These are phyloP conservation scores for Camelina sativa DNA, from an alignment of 345 rosid genomes.

Conservation along the genomic window DNA sequence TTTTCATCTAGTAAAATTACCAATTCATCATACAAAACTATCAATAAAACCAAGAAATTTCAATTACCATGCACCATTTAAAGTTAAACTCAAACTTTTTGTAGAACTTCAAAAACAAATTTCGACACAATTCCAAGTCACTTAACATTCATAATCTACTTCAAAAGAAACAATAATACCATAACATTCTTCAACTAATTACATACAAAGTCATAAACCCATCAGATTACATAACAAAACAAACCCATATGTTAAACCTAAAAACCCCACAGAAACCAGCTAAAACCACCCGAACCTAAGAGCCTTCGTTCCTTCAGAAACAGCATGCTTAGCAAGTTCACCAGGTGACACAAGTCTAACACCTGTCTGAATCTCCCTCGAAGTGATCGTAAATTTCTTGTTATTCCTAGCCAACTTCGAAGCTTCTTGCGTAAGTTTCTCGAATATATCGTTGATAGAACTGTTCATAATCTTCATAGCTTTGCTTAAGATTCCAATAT, in stretches of 20 bases:
- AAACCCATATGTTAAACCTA: not conserved
- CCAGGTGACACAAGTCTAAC: slow-evolving; percentile 74
- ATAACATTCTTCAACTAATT: not conserved
- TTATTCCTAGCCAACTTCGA: slow-evolving; percentile 80
- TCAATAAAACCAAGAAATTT: no score
- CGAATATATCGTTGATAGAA: slow-evolving; percentile 71
- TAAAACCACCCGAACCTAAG: slow-evolving; percentile 14
- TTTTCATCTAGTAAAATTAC: no score
- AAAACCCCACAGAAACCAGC: no score
- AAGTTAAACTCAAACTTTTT: not conserved
- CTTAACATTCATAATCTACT: not conserved
- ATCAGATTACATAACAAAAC: not conserved
- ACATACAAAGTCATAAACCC: not conserved
- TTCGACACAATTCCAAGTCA: not conserved
- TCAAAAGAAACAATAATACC: not conserved
- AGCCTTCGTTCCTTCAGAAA: slow-evolving; percentile 80
- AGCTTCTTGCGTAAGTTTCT: slow-evolving; percentile 74
- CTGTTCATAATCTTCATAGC: slow-evolving; percentile 85
- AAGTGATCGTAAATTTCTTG: slow-evolving; percentile 78
- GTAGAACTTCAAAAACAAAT: no score
- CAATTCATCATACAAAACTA: not conserved
- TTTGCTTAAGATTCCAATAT: slow-evolving; percentile 64
- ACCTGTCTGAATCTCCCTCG: slow-evolving; percentile 79
- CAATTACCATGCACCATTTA: not conserved
- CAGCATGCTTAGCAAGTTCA: slow-evolving; percentile 82